These are phyloP conservation scores for Vigna hirtella DNA, from an alignment of 306 rosid genomes.

Conservation along the genomic window DNA sequence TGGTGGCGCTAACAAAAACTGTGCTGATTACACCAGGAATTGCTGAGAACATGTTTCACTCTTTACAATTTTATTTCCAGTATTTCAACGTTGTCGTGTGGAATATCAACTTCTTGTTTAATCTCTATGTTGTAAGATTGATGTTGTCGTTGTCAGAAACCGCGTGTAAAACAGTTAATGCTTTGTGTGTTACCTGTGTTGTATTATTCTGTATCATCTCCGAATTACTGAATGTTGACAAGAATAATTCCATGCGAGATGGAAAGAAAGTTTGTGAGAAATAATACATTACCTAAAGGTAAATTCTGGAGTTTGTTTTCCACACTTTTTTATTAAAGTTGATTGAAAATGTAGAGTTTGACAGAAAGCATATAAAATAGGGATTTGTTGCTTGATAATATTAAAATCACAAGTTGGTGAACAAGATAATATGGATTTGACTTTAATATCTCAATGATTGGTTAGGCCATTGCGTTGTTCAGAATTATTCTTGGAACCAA, in stretches of 20 bases:
- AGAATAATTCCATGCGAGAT: constrained; percentile 31
- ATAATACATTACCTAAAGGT: neutral
- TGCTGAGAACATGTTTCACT: constrained; percentile 34
- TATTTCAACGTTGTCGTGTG: neutral
- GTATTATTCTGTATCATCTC: neutral
- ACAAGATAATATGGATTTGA: too few species aligned
- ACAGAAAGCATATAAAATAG: too few species aligned
- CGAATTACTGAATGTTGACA: neutral
- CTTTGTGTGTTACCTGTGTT: neutral
- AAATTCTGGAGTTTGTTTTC: neutral
- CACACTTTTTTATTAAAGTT: too few species aligned
- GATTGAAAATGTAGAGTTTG: too few species aligned
- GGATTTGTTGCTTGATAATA: too few species aligned
- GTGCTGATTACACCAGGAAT: constrained; percentile 24
- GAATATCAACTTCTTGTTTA: neutral
- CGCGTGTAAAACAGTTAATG: neutral
- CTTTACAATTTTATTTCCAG: neutral
- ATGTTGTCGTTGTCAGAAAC: too few species aligned
- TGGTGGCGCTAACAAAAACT: neutral
- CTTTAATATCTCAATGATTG: too few species aligned
- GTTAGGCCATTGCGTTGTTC: too few species aligned
- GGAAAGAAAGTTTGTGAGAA: neutral
- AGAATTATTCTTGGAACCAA: too few species aligned
- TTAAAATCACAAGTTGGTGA: too few species aligned
- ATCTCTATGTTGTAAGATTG: neutral